Evolutionary conservation across 805 yeast species (phyloP).

Genomic region (Kodamaea kaohsiungensis): DNA sequence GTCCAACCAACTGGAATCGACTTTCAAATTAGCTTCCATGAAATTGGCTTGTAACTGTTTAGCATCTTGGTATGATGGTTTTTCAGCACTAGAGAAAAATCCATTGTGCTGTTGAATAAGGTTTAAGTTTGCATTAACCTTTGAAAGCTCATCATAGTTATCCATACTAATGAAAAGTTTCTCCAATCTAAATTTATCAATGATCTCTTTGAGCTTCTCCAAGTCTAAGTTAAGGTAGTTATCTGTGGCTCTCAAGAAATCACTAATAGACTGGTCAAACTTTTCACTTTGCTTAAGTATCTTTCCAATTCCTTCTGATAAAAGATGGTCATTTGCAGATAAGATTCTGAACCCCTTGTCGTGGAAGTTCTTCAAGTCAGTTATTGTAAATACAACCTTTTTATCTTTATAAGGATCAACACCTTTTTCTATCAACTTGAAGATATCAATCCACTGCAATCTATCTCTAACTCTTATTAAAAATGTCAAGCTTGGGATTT

Average conservation of each 20-base stretch:
- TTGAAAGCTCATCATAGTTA: conserved; percentile 30
- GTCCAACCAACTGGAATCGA: conserved; percentile 17
- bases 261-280: conserved; percentile 20
- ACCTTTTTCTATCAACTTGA: conserved; percentile 35
- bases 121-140: conserved; percentile 23
- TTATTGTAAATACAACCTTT: conserved; percentile 35
- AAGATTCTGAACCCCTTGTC: conserved; percentile 29
- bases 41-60: conserved; percentile 24
- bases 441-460: conserved; percentile 34
- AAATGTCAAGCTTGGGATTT: conserved; percentile 46
- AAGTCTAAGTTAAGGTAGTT: conserved; percentile 21
- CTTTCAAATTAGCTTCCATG: conserved; percentile 21
- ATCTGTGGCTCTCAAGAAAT: conserved; percentile 19
- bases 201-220: conserved; percentile 27
- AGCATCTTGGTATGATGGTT: conserved; percentile 22
- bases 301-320: conserved; percentile 35
- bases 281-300: conserved; percentile 26
- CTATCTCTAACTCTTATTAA: conserved; percentile 37
- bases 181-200: conserved; percentile 24
- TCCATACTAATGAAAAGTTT: conserved; percentile 22
- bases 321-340: conserved; percentile 20
- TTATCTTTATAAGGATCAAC: conserved; percentile 41
- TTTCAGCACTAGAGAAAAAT: conserved; percentile 4
- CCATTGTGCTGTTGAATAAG: conserved; percentile 18
- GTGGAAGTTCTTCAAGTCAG: conserved; percentile 29